phyloP scores from a whole-genome alignment of 805 yeast genomes.

The Candida nemodendra region DNA sequence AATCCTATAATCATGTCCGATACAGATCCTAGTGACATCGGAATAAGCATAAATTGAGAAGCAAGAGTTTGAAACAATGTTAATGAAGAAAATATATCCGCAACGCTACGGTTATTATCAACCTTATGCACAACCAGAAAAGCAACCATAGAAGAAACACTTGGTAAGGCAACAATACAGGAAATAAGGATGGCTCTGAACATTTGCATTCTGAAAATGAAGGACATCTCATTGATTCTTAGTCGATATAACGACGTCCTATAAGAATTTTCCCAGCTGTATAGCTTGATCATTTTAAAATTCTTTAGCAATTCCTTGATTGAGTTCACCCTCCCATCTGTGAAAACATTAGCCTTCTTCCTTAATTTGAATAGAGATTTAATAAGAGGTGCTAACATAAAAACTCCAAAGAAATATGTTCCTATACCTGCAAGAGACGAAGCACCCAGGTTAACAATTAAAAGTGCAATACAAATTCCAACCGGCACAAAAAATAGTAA shows the following conservation, averaged over 20 bases:
- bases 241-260: constrained; percentile 49
- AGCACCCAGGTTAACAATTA: constrained; percentile 68
- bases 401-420: constrained; percentile 49
- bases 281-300: constrained; percentile 78
- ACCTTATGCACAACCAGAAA: constrained; percentile 41
- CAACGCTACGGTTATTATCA: constrained; percentile 45
- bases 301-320: constrained; percentile 78
- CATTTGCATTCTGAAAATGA: constrained; percentile 59
- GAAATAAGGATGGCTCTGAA: constrained; percentile 60
- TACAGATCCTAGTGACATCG: constrained; percentile 64
- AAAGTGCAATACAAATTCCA: constrained; percentile 59
- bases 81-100: constrained; percentile 64
- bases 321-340: constrained; percentile 74
- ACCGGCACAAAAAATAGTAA: constrained; percentile 63
- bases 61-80: constrained; percentile 63
- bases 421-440: constrained; percentile 71
- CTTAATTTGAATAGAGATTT: constrained; percentile 53
- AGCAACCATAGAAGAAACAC: constrained; percentile 65
- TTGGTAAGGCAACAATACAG: constrained; percentile 57
- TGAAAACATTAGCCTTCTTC: constrained; percentile 52
- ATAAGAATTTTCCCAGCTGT: constrained; percentile 89
- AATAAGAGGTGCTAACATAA: constrained; percentile 44
- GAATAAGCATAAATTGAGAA: constrained; percentile 63
- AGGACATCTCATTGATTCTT: constrained; percentile 61
- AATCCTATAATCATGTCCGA: constrained; percentile 65